Conservation (phyloP, 225 moss, liverwort and hornwort species). For the Pleurozium schreberi region DNA sequence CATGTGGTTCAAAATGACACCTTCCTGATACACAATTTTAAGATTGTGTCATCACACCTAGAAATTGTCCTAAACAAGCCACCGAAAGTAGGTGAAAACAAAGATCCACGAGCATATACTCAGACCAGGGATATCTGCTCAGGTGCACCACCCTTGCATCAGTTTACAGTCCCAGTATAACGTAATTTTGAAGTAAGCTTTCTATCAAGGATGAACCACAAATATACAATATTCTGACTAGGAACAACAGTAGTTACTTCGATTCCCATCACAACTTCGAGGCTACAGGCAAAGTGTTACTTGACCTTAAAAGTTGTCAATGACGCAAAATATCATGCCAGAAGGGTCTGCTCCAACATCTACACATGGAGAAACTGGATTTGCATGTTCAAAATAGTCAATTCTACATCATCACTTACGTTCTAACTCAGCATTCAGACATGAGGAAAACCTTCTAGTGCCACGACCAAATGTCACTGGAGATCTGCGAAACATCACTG, state of each 20-base stretch:
- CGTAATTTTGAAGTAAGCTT: no score
- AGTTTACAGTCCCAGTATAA: no score
- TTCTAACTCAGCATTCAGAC: background rate
- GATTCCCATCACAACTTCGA: background rate
- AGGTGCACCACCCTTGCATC: no score
- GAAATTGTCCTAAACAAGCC: background rate
- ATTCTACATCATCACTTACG: background rate
- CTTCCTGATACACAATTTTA: background rate
- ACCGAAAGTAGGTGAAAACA: background rate
- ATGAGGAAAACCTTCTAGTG: no score
- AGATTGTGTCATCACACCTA: background rate
- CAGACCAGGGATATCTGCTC: background rate
- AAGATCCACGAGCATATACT: background rate
- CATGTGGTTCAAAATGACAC: background rate
- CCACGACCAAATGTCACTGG: background rate
- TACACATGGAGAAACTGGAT: background rate
- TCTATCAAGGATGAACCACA: no score
- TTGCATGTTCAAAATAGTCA: background rate
- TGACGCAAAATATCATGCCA: background rate
- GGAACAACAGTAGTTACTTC: background rate
- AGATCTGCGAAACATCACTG: background rate
- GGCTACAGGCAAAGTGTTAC: background rate
- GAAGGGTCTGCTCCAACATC: background rate
- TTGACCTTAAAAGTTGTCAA: background rate
- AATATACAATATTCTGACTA: background rate